These are phyloP conservation scores for Pyrus hybrid DNA, from an alignment of 331 rosid species.

Conservation along the genomic window DNA sequence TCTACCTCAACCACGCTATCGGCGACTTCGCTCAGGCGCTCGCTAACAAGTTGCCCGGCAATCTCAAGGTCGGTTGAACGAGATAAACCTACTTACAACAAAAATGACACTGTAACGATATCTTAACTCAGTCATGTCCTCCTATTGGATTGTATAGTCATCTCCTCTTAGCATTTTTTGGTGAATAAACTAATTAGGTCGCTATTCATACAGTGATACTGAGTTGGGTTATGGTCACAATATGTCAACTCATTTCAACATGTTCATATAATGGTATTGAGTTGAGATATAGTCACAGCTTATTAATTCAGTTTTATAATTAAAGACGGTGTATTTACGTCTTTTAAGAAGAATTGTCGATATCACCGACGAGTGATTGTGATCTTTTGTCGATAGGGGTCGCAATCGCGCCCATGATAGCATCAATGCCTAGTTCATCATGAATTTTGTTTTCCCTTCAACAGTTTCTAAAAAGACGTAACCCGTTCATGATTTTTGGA, in stretches of 20 bases:
- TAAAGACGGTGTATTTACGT: neutral
- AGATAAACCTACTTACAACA: neutral
- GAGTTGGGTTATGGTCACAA: neutral
- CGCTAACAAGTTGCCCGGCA: conserved; percentile 73
- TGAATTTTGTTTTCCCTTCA: neutral
- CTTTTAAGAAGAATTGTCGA: neutral
- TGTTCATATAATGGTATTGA: too few relatives aligned
- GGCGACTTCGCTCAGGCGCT: conserved; percentile 82
- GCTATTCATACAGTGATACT: neutral
- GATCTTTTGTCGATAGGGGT: neutral
- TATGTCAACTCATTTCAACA: neutral
- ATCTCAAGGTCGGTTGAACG: conserved; percentile 56
- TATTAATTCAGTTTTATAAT: neutral
- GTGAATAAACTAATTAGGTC: too few relatives aligned
- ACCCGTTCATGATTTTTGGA: neutral
- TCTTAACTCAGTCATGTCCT: too few relatives aligned
- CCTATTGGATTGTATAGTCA: neutral
- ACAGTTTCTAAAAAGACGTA: neutral
- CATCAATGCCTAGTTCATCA: neutral
- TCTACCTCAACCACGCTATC: conserved; percentile 67
- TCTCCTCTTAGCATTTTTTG: too few relatives aligned
- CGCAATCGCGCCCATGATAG: neutral
- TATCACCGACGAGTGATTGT: neutral
- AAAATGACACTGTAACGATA: too few relatives aligned
- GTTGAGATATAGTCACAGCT: neutral